Evolutionary conservation across 352 stramenopile genomes (phyloP), one percentile per base, ranked within the genome.

Genomic region (Globisporangium okanoganense): DNA sequence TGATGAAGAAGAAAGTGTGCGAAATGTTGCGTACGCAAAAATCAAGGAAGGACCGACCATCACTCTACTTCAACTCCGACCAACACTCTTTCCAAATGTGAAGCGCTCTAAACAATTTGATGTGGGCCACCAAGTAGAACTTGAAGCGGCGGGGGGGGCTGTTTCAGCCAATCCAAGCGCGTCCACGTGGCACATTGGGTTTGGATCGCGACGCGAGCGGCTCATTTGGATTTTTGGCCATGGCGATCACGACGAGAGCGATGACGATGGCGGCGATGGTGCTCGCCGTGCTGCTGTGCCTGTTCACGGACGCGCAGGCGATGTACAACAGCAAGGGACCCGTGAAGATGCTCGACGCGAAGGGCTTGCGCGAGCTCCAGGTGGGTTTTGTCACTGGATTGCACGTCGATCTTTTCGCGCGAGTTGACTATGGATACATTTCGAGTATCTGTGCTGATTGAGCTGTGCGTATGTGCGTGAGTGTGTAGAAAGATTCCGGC

Each of bases 331-430:
- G 64, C 62, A 81, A 77, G 24, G 84, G 82, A 12, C 70, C 70
- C 25, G 85, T 94, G 25, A 88, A 86, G 65, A 38, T 89, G 35
- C 69, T 94, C 45, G 85, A 94, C 57, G 65, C 82, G 0, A 76
- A 87, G 67, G 82, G 73, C 61, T 82, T 94, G 48, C 76, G 80
- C 13, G 81, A 92, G 56, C 59, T 94, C 56, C 75, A 83, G 64
- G 74, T 83, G 27, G 24, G 70, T 40, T 29, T 35, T 49, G 40
- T 50, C 12, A 13, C 13, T 51, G 5, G 10, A 14, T 40, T 24
- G 33, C 22, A 52, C 0, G 33, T 29, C 35, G 16, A n/a, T 13
- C 35, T 41, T 5, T 41, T 6, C 35, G 18, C 1, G 8, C 2
- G 35, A 41, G 35, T 18, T 41, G 35, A 3, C 10, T 40, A 31